phyloP scores from a whole-genome alignment of 1,284 basidiomycete species.

The Earliella scabrosa region DNA sequence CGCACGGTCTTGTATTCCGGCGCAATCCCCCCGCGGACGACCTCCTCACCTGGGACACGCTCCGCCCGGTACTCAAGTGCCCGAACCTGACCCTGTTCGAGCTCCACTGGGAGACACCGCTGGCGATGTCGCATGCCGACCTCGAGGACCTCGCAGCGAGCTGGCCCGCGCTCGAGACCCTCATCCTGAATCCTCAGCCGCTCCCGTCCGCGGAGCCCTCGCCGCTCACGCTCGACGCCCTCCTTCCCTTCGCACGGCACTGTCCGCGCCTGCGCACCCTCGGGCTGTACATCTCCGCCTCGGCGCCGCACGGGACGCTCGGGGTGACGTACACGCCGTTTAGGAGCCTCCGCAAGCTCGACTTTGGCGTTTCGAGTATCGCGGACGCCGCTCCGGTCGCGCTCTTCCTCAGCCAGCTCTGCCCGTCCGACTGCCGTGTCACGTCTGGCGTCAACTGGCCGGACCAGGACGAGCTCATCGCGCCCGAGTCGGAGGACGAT shows the following conservation, averaged over 20 bases:
- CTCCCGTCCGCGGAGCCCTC: slow-evolving; percentile 34
- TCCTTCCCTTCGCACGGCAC: slow-evolving; percentile 55
- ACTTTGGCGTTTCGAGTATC: slow-evolving; percentile 55
- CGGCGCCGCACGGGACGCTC: slow-evolving; percentile 6
- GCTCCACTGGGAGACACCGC: slow-evolving; percentile 54
- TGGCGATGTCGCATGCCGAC: slow-evolving; percentile 50
- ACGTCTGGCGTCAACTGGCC: slow-evolving; percentile 39
- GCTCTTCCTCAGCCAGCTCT: slow-evolving; percentile 57
- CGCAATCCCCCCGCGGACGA: slow-evolving; percentile 23
- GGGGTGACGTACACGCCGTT: slow-evolving; percentile 1
- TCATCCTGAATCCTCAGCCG: slow-evolving; percentile 58
- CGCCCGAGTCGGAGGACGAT: slow-evolving; percentile 14
- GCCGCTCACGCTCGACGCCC: slow-evolving; percentile 51
- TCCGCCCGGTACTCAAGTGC: slow-evolving; percentile 54
- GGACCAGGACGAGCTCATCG: slow-evolving; percentile 20
- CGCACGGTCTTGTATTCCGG: slow-evolving; percentile 13
- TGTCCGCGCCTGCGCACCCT: slow-evolving; percentile 55
- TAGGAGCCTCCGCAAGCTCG: slow-evolving; percentile 32
- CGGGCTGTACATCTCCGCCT: slow-evolving; percentile 55
- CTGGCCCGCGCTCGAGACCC: slow-evolving; percentile 52
- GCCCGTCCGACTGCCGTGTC: slow-evolving; percentile 45
- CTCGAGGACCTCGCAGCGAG: slow-evolving; percentile 52
- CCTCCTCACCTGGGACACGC: slow-evolving; percentile 47
- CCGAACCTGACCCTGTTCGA: slow-evolving; percentile 52
- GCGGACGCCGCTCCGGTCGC: slow-evolving; percentile 45